These are phyloP conservation scores for Boletus sensibilis DNA, from an alignment of 768 basidiomycete genomes.

Conservation along the genomic window DNA sequence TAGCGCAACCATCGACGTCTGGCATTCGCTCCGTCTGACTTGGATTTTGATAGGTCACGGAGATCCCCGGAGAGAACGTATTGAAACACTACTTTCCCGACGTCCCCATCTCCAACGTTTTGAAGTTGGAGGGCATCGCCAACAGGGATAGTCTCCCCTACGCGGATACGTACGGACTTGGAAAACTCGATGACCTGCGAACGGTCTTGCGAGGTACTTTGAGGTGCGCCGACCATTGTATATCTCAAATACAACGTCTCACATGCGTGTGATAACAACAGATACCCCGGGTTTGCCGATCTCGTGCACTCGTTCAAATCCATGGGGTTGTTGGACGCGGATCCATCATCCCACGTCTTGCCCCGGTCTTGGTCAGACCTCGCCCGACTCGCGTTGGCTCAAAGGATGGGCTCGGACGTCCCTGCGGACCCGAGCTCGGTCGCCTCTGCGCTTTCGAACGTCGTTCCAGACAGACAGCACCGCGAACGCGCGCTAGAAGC, in stretches of 20 bases:
- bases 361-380: conserved; percentile 37
- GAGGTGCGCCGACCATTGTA: conserved; percentile 42
- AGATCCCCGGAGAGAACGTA: conserved; percentile 53
- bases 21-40: background rate
- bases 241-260: background rate
- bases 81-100: conserved; percentile 58
- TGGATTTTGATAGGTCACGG: conserved; percentile 36
- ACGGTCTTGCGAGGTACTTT: conserved; percentile 85
- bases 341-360: conserved; percentile 14
- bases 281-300: conserved; percentile 81
- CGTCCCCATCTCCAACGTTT: conserved; percentile 62
- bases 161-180: conserved; percentile 60
- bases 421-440: conserved; percentile 35
- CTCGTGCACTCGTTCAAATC: conserved; percentile 70
- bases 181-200: conserved; percentile 40
- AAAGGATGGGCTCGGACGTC: conserved; percentile 25
- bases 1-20: conserved; percentile 9
- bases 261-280: conserved; percentile 22
- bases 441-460: conserved; percentile 30
- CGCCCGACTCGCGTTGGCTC: conserved; percentile 34
- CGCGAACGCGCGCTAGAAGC: conserved; percentile 37
- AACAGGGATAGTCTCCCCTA: conserved; percentile 84
- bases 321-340: conserved; percentile 63
- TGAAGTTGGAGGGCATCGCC: conserved; percentile 78
- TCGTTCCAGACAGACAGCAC: conserved; percentile 15